Evolutionary conservation across 2,329 filamentous ascomycete species (phyloP).

Genomic region (Cladosporium sp.): DNA sequence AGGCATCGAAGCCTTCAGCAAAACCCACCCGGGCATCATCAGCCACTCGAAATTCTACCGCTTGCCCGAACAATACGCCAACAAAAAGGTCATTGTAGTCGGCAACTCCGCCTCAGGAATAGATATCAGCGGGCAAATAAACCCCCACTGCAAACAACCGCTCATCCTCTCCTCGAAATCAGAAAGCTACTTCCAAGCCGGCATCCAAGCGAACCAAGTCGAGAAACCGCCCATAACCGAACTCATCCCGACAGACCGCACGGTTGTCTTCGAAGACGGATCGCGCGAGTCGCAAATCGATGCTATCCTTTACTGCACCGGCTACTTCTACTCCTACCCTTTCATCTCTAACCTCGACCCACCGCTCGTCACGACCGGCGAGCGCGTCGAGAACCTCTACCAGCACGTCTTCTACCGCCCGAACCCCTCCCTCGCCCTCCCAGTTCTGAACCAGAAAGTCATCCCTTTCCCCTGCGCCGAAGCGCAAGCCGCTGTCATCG

Average conservation of each 20-base stretch:
- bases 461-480: slow-evolving; percentile 83
- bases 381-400: slow-evolving; percentile 67
- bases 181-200: slow-evolving; percentile 42
- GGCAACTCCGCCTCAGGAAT: slow-evolving; percentile 80
- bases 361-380: slow-evolving; percentile 62
- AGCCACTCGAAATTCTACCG: slow-evolving; percentile 72
- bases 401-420: slow-evolving; percentile 72
- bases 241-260: slow-evolving; percentile 53
- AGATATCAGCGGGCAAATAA: slow-evolving; percentile 77
- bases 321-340: slow-evolving; percentile 80
- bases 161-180: slow-evolving; percentile 60
- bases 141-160: slow-evolving; percentile 52
- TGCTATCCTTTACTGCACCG: slow-evolving; percentile 78
- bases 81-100: slow-evolving; percentile 72
- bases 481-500: slow-evolving; percentile 70
- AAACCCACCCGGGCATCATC: slow-evolving; percentile 35
- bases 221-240: slow-evolving; percentile 51
- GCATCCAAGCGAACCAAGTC: slow-evolving; percentile 48
- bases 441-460: slow-evolving; percentile 71
- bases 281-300: slow-evolving; percentile 64
- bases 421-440: slow-evolving; percentile 73
- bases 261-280: slow-evolving; percentile 63
- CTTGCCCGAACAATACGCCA: slow-evolving; percentile 54
- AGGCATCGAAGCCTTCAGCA: slow-evolving; percentile 38
- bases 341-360: slow-evolving; percentile 55